Base-by-base conservation (phyloP, 768 basidiomycete species). In the Panaeolus cyanescens region DNA sequence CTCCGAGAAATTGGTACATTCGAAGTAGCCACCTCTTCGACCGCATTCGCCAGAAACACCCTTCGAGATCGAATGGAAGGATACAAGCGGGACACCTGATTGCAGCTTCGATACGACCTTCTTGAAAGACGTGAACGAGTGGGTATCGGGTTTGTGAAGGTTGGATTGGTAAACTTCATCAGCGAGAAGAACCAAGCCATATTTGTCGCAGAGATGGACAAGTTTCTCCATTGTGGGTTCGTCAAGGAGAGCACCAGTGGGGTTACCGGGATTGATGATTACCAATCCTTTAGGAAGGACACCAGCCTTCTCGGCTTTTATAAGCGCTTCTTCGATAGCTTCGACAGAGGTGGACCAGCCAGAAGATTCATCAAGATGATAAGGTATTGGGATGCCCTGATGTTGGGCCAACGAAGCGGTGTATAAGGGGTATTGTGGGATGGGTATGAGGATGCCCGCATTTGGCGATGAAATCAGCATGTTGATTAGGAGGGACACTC, bases 111-210 rank as follows among this genome's bases (percentile, higher is more conserved):
- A 78, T 2, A 97, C 86, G 56, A 93, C 82, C 75, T 94, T 91
- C 75, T 98, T 98, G 86, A 99, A 99, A 9, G 92, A 94, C 55
- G 87, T 85, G 84, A 99, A 99, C 0, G 91, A 83, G 72, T 91
- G 87, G 1, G 80, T 79, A 2, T 74, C 70, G 39, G 77, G 79
- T 45, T 83, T 79, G 79, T 96, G 95, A 42, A 99, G 83, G 80
- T 99, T 99, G 67, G 78, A 79, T 76, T 99, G 96, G 82, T 99
- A 98, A n/a, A 99, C 96, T 74, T 99, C 96, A 74, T 99, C 96
- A 0, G 96, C 96, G 65, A 99, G 85, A 55, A 99, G 85, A 20
- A 96, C 90, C 60, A 99, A 87, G 6, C 80, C 79, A 76, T 98
- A 80, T 65, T 91, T 81, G 71, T 95, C 92, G 76, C 95, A 96